Percentiles rank a stretch among this genome's conserved stretches.
Evolutionary conservation across 768 basidiomycete species (phyloP).

Genomic region (Tubosaeta sp.): DNA sequence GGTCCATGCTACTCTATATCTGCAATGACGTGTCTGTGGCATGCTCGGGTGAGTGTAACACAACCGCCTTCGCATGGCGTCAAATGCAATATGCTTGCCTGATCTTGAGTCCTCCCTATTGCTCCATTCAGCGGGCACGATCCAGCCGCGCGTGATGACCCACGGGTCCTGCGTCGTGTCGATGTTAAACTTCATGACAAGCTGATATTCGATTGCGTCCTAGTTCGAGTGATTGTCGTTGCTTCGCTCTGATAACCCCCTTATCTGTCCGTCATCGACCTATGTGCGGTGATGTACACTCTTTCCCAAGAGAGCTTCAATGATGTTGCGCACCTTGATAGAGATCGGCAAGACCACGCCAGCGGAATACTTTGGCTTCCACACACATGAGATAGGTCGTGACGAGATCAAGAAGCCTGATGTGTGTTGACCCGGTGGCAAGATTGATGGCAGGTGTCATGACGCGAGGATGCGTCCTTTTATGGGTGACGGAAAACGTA

Average conservation of each 20-base stretch:
- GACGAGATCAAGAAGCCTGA: not conserved
- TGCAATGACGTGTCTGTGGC: not conserved
- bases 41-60: not conserved
- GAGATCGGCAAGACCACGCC: not conserved
- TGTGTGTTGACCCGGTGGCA: not conserved
- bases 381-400: not conserved
- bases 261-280: not conserved
- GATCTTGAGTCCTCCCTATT: too few species aligned
- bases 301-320: not conserved
- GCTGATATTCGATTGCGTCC: not conserved
- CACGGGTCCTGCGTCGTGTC: conserved; percentile 3
- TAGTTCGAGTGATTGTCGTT: too few species aligned
- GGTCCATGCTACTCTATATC: not conserved
- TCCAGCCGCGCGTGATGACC: not conserved
- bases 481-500: not conserved
- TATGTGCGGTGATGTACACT: not conserved
- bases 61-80: not conserved
- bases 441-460: not conserved
- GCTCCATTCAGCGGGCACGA: not conserved
- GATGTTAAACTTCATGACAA: conserved; percentile 3
- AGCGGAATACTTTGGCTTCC: not conserved
- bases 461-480: not conserved
- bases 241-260: not conserved
- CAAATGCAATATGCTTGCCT: not conserved
- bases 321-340: not conserved